Conservation (phyloP, 2,329 filamentous ascomycete genomes). For the Cordyceps farinosa region DNA sequence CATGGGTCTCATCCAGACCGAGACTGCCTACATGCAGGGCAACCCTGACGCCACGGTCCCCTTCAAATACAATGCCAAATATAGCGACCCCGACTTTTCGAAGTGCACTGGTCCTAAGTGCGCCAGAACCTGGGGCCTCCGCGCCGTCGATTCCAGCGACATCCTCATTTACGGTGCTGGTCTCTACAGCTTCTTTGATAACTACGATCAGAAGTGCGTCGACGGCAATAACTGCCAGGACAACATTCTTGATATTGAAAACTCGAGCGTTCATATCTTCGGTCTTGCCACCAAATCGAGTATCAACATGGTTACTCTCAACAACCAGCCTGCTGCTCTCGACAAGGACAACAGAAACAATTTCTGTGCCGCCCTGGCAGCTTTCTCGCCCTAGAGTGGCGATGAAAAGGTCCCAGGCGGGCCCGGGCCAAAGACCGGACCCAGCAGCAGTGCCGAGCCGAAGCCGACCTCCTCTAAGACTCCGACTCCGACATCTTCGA, state of each 20-base stretch:
- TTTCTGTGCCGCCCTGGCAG: conserved; percentile 60
- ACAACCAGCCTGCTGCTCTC: conserved; percentile 51
- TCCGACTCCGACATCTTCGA: background rate
- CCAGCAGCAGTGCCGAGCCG: background rate
- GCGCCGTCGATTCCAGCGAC: conserved; percentile 63
- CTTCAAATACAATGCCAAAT: conserved; percentile 56
- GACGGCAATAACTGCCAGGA: conserved; percentile 66
- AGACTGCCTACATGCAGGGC: conserved; percentile 85
- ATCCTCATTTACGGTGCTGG: conserved; percentile 70
- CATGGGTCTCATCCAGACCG: conserved; percentile 80
- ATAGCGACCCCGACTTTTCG: conserved; percentile 66
- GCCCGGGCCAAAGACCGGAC: conserved; percentile 7
- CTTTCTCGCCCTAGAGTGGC: conserved; percentile 37
- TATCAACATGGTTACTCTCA: conserved; percentile 66
- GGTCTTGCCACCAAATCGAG: conserved; percentile 72
- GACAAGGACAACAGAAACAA: conserved; percentile 62
- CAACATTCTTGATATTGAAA: conserved; percentile 72
- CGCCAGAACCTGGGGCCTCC: conserved; percentile 74
- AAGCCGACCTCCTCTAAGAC: background rate
- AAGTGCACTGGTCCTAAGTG: conserved; percentile 53
- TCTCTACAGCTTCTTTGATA: conserved; percentile 80
- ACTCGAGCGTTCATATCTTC: conserved; percentile 62
- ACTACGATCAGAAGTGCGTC: conserved; percentile 71
- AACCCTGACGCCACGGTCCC: conserved; percentile 70
- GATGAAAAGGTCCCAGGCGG: background rate